Evolutionary conservation across 768 basidiomycete genomes (phyloP).

Genomic region (Russula compacta): DNA sequence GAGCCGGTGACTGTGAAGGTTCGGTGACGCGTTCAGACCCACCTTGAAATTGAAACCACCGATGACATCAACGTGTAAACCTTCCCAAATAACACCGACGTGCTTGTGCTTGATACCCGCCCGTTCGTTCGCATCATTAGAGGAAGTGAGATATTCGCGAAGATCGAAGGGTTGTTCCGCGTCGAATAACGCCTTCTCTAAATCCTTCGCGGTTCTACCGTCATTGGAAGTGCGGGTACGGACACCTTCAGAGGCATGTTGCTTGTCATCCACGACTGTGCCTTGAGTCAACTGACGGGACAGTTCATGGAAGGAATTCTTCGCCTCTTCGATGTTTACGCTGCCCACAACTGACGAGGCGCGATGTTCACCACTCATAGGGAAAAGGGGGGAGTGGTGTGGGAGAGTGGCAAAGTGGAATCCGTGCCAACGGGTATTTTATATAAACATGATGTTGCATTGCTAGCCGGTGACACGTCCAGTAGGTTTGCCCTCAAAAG

Average conservation of each 20-base stretch:
- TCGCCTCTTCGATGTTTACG: slow-evolving; percentile 8
- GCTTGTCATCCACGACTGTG: not conserved
- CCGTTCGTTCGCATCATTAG: slow-evolving; percentile 55
- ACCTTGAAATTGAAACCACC: slow-evolving; percentile 59
- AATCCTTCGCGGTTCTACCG: slow-evolving; percentile 20
- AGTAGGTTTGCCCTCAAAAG: too few species aligned
- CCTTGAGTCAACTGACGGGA: slow-evolving; percentile 16
- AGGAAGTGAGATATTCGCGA: slow-evolving; percentile 57
- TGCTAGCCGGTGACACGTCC: not conserved
- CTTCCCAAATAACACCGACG: slow-evolving; percentile 69
- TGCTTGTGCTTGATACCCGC: slow-evolving; percentile 73
- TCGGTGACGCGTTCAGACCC: slow-evolving; percentile 11
- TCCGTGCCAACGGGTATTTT: not conserved
- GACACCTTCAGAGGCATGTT: not conserved
- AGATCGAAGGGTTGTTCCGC: slow-evolving; percentile 47
- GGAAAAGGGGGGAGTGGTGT: not conserved
- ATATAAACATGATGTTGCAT: too few species aligned
- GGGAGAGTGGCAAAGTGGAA: not conserved
- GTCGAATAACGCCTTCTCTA: slow-evolving; percentile 35
- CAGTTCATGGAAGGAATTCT: slow-evolving; percentile 12
- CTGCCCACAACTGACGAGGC: slow-evolving; percentile 2
- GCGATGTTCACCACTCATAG: not conserved
- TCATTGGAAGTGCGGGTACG: not conserved
- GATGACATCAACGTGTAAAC: slow-evolving; percentile 53
- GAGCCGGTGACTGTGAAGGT: not conserved